These are phyloP conservation scores for Aspergillus versicolor DNA, from an alignment of 2,329 filamentous ascomycete genomes.

Conservation along the genomic window DNA sequence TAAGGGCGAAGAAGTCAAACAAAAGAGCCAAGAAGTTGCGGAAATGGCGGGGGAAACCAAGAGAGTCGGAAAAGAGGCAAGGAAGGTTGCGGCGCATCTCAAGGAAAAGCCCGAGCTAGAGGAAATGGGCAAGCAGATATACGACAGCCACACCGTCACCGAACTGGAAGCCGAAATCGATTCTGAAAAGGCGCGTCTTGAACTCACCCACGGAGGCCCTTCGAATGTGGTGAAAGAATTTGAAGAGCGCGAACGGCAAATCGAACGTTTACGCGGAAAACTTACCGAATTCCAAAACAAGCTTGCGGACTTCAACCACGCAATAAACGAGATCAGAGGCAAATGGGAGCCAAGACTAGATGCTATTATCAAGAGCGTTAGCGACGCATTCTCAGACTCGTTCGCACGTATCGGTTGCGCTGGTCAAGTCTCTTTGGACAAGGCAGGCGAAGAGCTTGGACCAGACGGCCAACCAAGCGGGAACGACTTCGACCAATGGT, in stretches of 20 bases:
- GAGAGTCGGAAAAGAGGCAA: slow-evolving; percentile 18
- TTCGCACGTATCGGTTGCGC: slow-evolving; percentile 93
- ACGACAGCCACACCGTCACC: slow-evolving; percentile 55
- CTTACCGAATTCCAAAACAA: slow-evolving; percentile 55
- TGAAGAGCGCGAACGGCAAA: slow-evolving; percentile 68
- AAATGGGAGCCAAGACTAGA: slow-evolving; percentile 86
- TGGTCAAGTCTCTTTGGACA: slow-evolving; percentile 83
- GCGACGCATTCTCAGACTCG: slow-evolving; percentile 86
- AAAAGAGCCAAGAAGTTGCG: slow-evolving; percentile 38
- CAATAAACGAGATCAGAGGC: slow-evolving; percentile 65
- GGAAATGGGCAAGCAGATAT: slow-evolving; percentile 46
- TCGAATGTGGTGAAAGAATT: slow-evolving; percentile 74
- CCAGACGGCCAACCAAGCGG: slow-evolving; percentile 32
- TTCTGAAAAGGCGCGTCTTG: slow-evolving; percentile 71
- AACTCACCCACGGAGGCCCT: slow-evolving; percentile 76
- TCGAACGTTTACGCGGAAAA: slow-evolving; percentile 63
- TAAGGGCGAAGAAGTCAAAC: slow-evolving; percentile 41
- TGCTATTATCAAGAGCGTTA: slow-evolving; percentile 74
- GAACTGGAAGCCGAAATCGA: slow-evolving; percentile 72
- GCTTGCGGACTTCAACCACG: slow-evolving; percentile 55
- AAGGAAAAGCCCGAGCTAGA: slow-evolving; percentile 24
- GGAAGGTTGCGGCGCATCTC: slow-evolving; percentile 14
- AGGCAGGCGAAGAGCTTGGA: slow-evolving; percentile 51
- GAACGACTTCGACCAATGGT: slow-evolving; percentile 91
- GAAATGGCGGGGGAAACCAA: slow-evolving; percentile 21